Base-by-base conservation (phyloP, 257 asterid species). In the Solanum tacnaense region DNA sequence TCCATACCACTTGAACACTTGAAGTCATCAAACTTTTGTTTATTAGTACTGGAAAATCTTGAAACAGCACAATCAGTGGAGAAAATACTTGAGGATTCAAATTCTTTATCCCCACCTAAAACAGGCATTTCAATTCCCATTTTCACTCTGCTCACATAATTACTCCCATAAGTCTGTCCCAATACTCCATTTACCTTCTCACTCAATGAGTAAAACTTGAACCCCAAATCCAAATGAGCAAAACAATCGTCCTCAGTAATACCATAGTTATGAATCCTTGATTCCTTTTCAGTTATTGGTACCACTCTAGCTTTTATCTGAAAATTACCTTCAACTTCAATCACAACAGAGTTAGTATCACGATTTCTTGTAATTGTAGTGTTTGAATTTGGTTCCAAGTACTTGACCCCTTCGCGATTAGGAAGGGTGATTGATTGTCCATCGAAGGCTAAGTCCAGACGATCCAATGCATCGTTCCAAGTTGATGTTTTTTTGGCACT, bases 111-210 rank as follows among this genome's bases (percentile, higher is more conserved):
- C 2, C 99, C 98, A n/a, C 98, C 99, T 70, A 95, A 91, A 91
- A 96, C 96, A 7, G 99, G 98, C 96, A 94, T 94, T 84, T 88
- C 92, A 27, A 93, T 90, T 39, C 98, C 98, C 98, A 95, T 95
- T 91, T 95, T 95, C 44, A 88, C 99, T 75, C 94, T 91, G 15
- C 96, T 95, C 4, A 91, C 93, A 18, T 96, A 95, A 41, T 91
- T 92, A 38, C 91, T 89, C 1, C 92, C 95, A 83, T 96, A 95
- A 16, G 98, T 96, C 41, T 92, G 98, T 21, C 99, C 99, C 91
- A 96, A 71, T 18, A 94, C 96, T 38, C 98, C 98, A 31, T 81
- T 95, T 25, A 96, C 98, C 2, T 70, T 89, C 4, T 92, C 93
- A 9, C 90, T 95, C 91, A 96, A 89, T 3, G 98, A 93, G 87